Evolutionary conservation across 139 green algal genomes (phyloP), one percentile per base, ranked within the genome.

Genomic region (Coelastrella sp.): DNA sequence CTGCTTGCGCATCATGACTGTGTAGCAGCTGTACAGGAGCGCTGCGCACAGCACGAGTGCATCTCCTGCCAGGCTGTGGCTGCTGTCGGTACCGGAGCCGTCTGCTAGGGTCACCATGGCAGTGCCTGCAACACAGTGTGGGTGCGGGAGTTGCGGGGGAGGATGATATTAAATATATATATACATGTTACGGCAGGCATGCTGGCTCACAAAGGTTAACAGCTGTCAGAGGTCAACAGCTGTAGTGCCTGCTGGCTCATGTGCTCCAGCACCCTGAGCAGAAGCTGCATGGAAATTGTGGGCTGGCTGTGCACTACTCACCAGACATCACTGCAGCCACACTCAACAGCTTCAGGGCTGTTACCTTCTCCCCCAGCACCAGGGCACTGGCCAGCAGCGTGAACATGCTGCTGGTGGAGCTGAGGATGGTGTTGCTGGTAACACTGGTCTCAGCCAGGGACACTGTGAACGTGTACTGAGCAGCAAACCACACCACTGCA

Each of bases 381-480:
- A 92, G 57, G 0, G 91, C 87, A 35, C 24, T 83, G 24, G 98
- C 83, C 35, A 93, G 66, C 90, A 97, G 98, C 8, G 98, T 99
- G 94, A 99, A 99, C 35, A 99, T 93, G 79, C 89, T 92, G 56
- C 95, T 96, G 27, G 95, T 95, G n/a, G 94, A 97, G 74, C 93
- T 97, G 22, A 99, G 92, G 74, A 99, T 98, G 58, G 97, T 99
- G 94, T 99, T 99, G 92, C 93, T 97, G 11, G 96, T 99, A 25
- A 99, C 97, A 17, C 91, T 95, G 15, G 98, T 99, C 75, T 91
- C 74, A 17, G 85, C 66, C 60, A 99, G 94, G 4, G 95, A 98
- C 19, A 90, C 22, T 83, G 99, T 99, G 95, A 99, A 99, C 25
- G 92, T 93, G 19, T 96, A 91, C 92, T 99, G 98, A 0, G 97